Base-by-base conservation (phyloP, 2,329 filamentous ascomycete genomes). In the Orbilia ellipsospora region DNA sequence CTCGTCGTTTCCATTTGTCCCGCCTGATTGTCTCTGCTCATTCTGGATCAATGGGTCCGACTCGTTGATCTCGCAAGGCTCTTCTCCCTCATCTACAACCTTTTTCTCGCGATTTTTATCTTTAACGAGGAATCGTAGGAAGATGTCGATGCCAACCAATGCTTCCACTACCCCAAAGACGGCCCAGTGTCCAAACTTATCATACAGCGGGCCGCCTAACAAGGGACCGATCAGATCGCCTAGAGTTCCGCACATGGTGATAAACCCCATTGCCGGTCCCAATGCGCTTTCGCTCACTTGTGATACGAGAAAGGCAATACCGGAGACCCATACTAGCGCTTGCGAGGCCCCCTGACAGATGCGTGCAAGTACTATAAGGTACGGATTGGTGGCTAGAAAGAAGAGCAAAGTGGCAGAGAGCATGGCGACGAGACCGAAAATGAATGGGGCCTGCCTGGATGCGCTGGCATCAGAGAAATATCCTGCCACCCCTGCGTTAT, bases 191-290 rank as follows among this genome's bases (percentile, higher is more conserved):
- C 52, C 52, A 16, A 4, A 55, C 13, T 36, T 28, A 36, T 36
- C 52, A 55, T 55, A 55, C 26, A 55, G 52, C 10, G 52, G 52
- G n/a, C 52, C 52, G 4, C 52, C 52, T n/a, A 55, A 6, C 15
- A 55, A 13, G 20, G 52, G 52, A 36, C 52, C 52, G 6, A n/a
- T 13, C 4, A 55, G 52, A 15, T 55, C 52, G 2, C 52, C 52
- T 16, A 55, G 1, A n/a, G 23, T 55, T n/a, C 23, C 52, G 15
- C 23, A 20, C 52, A 55, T 55, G 4, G 16, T 55, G 15, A 55
- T 36, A n/a, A 31, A 55, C 13, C 52, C 52, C 52, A 55, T 55
- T 2, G 52, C n/a, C 20, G n/a, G 23, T 13, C 52, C 52, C 7
- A 55, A 23, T 5, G 26, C 28, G 20, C 10, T 23, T 36, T 55